A percentile compares a stretch with the other conserved stretches of the same genome.
phyloP scores from a whole-genome alignment of 2,329 filamentous ascomycete genomes.

The Aspergillus chevalieri region DNA sequence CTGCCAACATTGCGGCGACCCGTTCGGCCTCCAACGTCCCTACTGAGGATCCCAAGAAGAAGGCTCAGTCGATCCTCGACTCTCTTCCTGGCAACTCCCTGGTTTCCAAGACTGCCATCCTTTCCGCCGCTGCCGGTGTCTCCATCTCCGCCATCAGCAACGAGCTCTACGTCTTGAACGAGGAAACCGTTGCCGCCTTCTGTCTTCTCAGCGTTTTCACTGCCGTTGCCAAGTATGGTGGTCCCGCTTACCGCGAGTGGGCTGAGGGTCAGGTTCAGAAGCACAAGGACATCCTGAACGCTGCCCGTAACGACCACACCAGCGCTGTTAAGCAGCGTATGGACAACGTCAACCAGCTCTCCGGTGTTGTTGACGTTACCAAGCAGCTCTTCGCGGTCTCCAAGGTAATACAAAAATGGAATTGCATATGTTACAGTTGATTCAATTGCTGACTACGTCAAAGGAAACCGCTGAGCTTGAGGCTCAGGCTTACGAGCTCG shows the following conservation, averaged over 20 bases:
- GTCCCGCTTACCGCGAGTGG: slow-evolving; percentile 88
- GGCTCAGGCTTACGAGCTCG: slow-evolving; percentile 91
- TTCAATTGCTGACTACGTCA: slow-evolving; percentile 5
- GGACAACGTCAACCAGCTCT: slow-evolving; percentile 88
- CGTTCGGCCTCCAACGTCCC: slow-evolving; percentile 73
- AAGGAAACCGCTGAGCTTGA: slow-evolving; percentile 96
- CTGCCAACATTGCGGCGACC: slow-evolving; percentile 59
- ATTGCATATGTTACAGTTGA: neutral
- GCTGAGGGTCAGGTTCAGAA: slow-evolving; percentile 81
- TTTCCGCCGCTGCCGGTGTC: slow-evolving; percentile 84
- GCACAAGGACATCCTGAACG: slow-evolving; percentile 92
- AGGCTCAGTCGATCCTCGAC: slow-evolving; percentile 93
- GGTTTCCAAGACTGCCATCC: slow-evolving; percentile 92
- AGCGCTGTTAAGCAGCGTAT: slow-evolving; percentile 92
- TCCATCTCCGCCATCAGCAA: slow-evolving; percentile 96
- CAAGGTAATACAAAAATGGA: slow-evolving; percentile 58
- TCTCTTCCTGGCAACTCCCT: slow-evolving; percentile 86
- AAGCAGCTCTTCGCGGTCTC: slow-evolving; percentile 96
- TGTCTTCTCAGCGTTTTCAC: slow-evolving; percentile 90
- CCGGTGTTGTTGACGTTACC: slow-evolving; percentile 90
- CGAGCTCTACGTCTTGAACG: slow-evolving; percentile 99
- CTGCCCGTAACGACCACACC: slow-evolving; percentile 89
- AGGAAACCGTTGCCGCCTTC: slow-evolving; percentile 92
- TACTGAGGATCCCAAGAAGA: slow-evolving; percentile 85
- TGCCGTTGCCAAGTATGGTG: slow-evolving; percentile 86